These are phyloP conservation scores for Trichophyton rubrum DNA, from an alignment of 2,329 filamentous ascomycete species.

Conservation along the genomic window DNA sequence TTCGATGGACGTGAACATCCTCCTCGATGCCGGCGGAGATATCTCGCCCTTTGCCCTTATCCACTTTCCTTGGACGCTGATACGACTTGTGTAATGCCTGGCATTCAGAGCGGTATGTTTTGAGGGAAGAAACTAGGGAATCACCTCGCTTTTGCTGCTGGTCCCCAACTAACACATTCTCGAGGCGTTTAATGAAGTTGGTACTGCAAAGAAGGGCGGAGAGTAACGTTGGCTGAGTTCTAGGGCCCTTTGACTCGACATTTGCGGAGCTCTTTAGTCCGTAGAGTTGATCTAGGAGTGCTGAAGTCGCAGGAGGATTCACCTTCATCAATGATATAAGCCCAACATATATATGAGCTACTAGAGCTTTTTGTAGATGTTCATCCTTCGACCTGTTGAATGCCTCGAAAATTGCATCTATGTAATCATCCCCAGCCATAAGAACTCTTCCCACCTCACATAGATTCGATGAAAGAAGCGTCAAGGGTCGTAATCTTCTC, in stretches of 20 bases:
- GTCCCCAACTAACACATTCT: slow-evolving; percentile 21
- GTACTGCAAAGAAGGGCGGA: slow-evolving; percentile 71
- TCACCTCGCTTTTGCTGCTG: slow-evolving; percentile 30
- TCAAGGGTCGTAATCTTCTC: slow-evolving; percentile 26
- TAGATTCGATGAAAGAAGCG: slow-evolving; percentile 28
- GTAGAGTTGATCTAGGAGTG: slow-evolving; percentile 73
- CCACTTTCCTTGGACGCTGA: slow-evolving; percentile 28
- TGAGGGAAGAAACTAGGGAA: slow-evolving; percentile 29
- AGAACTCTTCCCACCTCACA: slow-evolving; percentile 46
- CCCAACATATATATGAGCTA: slow-evolving; percentile 63
- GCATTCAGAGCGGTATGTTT: slow-evolving; percentile 28
- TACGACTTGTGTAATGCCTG: slow-evolving; percentile 28
- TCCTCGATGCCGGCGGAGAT: slow-evolving; percentile 21
- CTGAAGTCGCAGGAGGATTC: slow-evolving; percentile 55
- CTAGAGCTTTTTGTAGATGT: slow-evolving; percentile 51
- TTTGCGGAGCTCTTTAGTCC: slow-evolving; percentile 61
- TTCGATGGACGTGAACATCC: slow-evolving; percentile 60
- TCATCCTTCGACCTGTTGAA: slow-evolving; percentile 48
- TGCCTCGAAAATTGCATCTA: slow-evolving; percentile 54
- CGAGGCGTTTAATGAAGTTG: slow-evolving; percentile 47
- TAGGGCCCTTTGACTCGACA: slow-evolving; percentile 37
- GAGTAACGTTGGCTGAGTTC: slow-evolving; percentile 49
- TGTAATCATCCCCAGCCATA: slow-evolving; percentile 73
- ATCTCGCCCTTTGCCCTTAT: slow-evolving; percentile 33
- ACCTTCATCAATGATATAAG: slow-evolving; percentile 57